Evolutionary conservation across 2,329 filamentous ascomycete species (phyloP).

Genomic region (Allantophomopsis lycopodina): DNA sequence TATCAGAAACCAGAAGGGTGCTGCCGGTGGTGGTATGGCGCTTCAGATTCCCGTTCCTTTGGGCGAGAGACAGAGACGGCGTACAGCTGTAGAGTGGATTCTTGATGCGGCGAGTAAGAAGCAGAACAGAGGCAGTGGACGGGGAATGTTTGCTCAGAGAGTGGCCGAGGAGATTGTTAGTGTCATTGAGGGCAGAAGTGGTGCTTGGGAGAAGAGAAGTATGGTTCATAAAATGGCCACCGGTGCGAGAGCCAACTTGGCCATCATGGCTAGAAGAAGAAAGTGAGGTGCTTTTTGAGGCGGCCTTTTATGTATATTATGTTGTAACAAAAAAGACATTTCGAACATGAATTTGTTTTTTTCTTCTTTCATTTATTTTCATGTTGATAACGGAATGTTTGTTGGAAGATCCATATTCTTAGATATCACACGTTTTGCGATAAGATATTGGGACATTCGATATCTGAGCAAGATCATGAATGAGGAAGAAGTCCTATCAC

Average conservation of each 20-base stretch:
- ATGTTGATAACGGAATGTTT: too few species aligned
- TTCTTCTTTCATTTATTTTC: too few species aligned
- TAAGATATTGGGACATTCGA: too few species aligned
- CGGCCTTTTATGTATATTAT: not conserved
- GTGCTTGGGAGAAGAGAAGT: constrained; percentile 71
- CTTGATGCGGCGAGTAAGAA: constrained; percentile 71
- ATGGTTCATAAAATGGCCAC: constrained; percentile 72
- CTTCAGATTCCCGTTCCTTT: constrained; percentile 76
- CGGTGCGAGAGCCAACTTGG: constrained; percentile 60
- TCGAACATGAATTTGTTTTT: too few species aligned
- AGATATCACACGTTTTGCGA: too few species aligned
- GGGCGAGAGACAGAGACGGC: constrained; percentile 57
- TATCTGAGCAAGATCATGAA: too few species aligned
- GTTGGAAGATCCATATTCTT: too few species aligned
- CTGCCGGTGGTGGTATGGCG: constrained; percentile 73
- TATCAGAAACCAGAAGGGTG: constrained; percentile 61
- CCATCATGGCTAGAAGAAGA: constrained; percentile 20
- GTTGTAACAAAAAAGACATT: constrained; percentile 1
- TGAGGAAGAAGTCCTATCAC: too few species aligned
- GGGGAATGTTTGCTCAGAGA: constrained; percentile 58
- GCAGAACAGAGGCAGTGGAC: constrained; percentile 56
- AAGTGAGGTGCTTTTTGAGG: constrained; percentile 7
- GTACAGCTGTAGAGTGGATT: constrained; percentile 79
- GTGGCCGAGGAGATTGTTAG: constrained; percentile 78
- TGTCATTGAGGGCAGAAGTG: constrained; percentile 75